Conservation (phyloP, 2,329 filamentous ascomycete genomes). For the Dryadomyces quercivorus region DNA sequence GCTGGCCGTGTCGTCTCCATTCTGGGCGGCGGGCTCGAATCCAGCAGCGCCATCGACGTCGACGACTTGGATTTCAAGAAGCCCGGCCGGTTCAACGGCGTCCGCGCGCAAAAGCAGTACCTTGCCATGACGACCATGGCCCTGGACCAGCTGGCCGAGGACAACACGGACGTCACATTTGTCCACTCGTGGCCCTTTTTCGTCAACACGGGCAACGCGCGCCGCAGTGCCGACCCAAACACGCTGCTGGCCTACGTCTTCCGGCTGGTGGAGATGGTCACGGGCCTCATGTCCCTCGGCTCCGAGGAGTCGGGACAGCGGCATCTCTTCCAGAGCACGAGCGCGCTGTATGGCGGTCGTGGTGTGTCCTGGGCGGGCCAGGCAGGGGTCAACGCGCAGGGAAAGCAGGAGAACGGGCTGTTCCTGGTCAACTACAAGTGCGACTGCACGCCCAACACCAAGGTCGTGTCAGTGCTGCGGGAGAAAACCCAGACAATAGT, state of each 20-base stretch:
- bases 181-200: slow-evolving; percentile 23
- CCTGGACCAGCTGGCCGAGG: slow-evolving; percentile 20
- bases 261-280: slow-evolving; percentile 21
- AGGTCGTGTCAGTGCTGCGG: slow-evolving; percentile 17
- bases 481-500: slow-evolving; percentile 18
- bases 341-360: slow-evolving; percentile 22
- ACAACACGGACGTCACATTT: slow-evolving; percentile 20
- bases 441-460: slow-evolving; percentile 19
- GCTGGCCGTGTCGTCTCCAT: slow-evolving; percentile 22
- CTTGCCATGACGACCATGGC: slow-evolving; percentile 18
- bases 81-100: slow-evolving; percentile 17
- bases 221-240: slow-evolving; percentile 15
- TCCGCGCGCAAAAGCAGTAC: slow-evolving; percentile 21
- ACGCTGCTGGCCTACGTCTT: slow-evolving; percentile 18
- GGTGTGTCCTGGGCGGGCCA: slow-evolving; percentile 20
- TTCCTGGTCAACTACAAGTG: slow-evolving; percentile 22
- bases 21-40: slow-evolving; percentile 21
- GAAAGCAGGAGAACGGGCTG: slow-evolving; percentile 13
- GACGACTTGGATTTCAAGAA: slow-evolving; percentile 23
- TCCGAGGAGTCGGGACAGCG: slow-evolving; percentile 22
- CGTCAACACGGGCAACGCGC: slow-evolving; percentile 12
- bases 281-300: slow-evolving; percentile 16
- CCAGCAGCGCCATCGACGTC: slow-evolving; percentile 14
- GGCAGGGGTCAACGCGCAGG: slow-evolving; percentile 3
- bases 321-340: slow-evolving; percentile 23